Base-by-base conservation (phyloP, 805 yeast species). In the Candida golubevii region DNA sequence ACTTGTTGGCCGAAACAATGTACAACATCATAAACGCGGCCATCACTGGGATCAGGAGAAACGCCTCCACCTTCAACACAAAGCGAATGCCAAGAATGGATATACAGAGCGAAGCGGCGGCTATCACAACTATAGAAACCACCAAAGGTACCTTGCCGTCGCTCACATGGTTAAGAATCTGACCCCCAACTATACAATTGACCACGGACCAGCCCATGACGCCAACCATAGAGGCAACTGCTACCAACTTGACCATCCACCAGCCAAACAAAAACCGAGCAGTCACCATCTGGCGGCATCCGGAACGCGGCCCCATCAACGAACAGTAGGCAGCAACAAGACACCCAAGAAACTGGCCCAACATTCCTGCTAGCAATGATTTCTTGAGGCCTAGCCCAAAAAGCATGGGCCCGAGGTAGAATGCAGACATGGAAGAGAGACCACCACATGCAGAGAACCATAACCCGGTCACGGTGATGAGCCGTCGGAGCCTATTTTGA, bases 151-250 rank as follows among this genome's bases (percentile, higher is more conserved):
- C 74, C 48, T 71, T 74, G 12, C 78, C 85, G 53, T 80, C 66
- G 33, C 88, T 80, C 15, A 88, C 69, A 35, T 84, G 75, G 1
- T 79, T 72, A 38, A 88, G 63, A 47, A 88, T 83, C 63, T 88
- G 89, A 14, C 97, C 97, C 33, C 95, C 96, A 45, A 87, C 82
- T 39, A 88, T 93, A 53, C 85, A 78, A 59, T 87, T 88, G n/a
- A 88, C 89, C 31, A 88, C 82, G n/a, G 91, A 79, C 96, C 96
- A 88, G n/a, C 96, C 96, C 54, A 86, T 61, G 12, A 84, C 83
- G 39, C 96, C 95, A 35, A 85, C 62, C 46, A 85, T 79, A 36
- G 87, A 77, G 33, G 85, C 78, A 35, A 88, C 61, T 6, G 88
- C 82, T 38, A 87, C 85, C 43, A 87, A 68, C 61, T 85, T 83